phyloP scores from a whole-genome alignment of 2,329 filamentous ascomycete genomes.

The Chlorencoelia australis region DNA sequence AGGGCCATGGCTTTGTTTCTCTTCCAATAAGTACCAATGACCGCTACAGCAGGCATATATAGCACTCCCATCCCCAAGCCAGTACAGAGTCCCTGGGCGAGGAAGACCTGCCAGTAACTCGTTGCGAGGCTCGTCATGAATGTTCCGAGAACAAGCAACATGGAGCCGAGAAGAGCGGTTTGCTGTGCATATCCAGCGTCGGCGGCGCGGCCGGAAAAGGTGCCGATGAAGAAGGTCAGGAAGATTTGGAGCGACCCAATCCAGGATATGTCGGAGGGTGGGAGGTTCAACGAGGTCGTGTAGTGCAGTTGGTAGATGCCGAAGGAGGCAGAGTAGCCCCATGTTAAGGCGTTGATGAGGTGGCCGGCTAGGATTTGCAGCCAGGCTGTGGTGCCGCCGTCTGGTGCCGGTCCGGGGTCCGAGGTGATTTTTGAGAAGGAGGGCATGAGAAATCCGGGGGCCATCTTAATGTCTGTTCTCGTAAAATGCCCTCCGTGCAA shows the following conservation, averaged over 20 bases:
- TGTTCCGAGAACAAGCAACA: conserved; percentile 24
- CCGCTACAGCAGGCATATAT: conserved; percentile 29
- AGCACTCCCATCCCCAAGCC: conserved; percentile 31
- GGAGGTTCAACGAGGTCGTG: conserved; percentile 20
- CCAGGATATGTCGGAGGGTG: conserved; percentile 32
- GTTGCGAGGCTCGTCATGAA: conserved; percentile 29
- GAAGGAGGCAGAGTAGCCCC: conserved; percentile 28
- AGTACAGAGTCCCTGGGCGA: conserved; percentile 31
- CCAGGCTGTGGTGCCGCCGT: conserved; percentile 21
- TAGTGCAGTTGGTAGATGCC: conserved; percentile 35
- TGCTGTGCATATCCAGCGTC: conserved; percentile 30
- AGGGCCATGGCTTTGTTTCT: conserved; percentile 28
- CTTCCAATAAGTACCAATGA: conserved; percentile 32
- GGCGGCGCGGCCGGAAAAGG: conserved; percentile 27
- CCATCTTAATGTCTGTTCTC: too few relatives aligned
- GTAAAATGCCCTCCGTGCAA: too few relatives aligned
- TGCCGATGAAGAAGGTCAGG: conserved; percentile 29
- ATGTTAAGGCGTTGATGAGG: conserved; percentile 22
- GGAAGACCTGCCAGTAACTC: conserved; percentile 31
- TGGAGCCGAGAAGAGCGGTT: conserved; percentile 7
- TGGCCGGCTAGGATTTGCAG: conserved; percentile 23
- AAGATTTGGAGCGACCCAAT: conserved; percentile 32
- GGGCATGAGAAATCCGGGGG: too few relatives aligned
- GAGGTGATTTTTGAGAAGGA: background rate
- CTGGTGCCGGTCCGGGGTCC: conserved; percentile 2